phyloP scores from a whole-genome alignment of 2,329 filamentous ascomycete species.

The Blumeriella jaapii region DNA sequence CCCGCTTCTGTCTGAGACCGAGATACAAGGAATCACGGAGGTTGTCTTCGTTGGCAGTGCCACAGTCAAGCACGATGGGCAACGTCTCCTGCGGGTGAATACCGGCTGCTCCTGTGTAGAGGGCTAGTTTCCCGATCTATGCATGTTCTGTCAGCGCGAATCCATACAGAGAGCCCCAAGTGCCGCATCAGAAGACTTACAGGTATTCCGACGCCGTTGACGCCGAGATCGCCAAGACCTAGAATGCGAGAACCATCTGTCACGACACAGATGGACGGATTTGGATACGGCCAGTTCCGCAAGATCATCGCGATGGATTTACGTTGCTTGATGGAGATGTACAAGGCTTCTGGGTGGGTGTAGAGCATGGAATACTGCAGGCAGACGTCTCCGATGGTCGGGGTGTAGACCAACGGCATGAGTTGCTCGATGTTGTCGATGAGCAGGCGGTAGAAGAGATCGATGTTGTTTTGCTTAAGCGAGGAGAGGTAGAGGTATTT shows the following conservation, averaged over 20 bases:
- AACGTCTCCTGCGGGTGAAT: slow-evolving; percentile 82
- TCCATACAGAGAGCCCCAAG: neutral
- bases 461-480: slow-evolving; percentile 63
- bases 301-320: slow-evolving; percentile 83
- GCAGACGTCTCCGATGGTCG: slow-evolving; percentile 91
- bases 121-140: slow-evolving; percentile 79
- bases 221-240: slow-evolving; percentile 85
- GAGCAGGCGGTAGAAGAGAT: slow-evolving; percentile 74
- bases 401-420: slow-evolving; percentile 78
- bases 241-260: slow-evolving; percentile 91
- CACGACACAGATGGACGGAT: slow-evolving; percentile 92
- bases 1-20: slow-evolving; percentile 74
- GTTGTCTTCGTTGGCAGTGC: slow-evolving; percentile 55
- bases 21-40: slow-evolving; percentile 70
- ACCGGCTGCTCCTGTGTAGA: slow-evolving; percentile 92
- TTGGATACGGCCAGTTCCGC: slow-evolving; percentile 79
- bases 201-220: slow-evolving; percentile 96
- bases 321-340: slow-evolving; percentile 90
- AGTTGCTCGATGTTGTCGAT: slow-evolving; percentile 67
- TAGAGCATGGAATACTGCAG: slow-evolving; percentile 93
- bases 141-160: slow-evolving; percentile 5
- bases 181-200: slow-evolving; percentile 37
- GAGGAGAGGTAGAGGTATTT: slow-evolving; percentile 74
- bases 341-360: slow-evolving; percentile 88
- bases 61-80: slow-evolving; percentile 56